Conservation (phyloP, 2,329 filamentous ascomycete genomes). For the Uncinocarpus reesii region DNA sequence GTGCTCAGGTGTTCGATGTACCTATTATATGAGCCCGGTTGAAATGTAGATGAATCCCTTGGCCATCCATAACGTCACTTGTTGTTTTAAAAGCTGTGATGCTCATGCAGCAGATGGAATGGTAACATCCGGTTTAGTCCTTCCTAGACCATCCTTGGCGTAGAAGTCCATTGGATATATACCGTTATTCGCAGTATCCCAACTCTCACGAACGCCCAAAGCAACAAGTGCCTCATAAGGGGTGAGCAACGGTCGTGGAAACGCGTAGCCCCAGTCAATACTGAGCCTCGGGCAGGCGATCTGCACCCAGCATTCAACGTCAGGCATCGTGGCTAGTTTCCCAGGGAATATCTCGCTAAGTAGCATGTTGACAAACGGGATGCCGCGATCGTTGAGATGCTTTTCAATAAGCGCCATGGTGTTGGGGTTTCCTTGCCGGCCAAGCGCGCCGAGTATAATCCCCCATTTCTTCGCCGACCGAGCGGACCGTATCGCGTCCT, state of each 20-base stretch:
- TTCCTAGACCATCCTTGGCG: slow-evolving; percentile 76
- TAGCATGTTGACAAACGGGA: slow-evolving; percentile 74
- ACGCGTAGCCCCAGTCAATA: slow-evolving; percentile 98
- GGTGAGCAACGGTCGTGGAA: slow-evolving; percentile 75
- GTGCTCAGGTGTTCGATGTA: not conserved
- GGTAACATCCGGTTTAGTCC: slow-evolving; percentile 47
- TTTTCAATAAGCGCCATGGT: slow-evolving; percentile 80
- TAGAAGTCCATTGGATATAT: slow-evolving; percentile 99
- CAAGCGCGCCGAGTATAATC: slow-evolving; percentile 82
- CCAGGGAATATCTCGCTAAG: slow-evolving; percentile 94
- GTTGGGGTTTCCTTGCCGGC: slow-evolving; percentile 89
- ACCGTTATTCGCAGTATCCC: slow-evolving; percentile 50
- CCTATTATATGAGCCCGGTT: slow-evolving; percentile 1
- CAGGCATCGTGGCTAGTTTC: slow-evolving; percentile 83
- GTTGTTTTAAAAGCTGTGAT: not conserved
- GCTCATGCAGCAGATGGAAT: slow-evolving; percentile 9
- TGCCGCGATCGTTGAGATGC: slow-evolving; percentile 57
- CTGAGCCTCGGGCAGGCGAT: slow-evolving; percentile 93
- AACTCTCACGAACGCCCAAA: slow-evolving; percentile 68
- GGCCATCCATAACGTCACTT: not conserved
- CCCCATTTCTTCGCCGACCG: slow-evolving; percentile 80
- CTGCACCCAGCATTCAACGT: slow-evolving; percentile 97
- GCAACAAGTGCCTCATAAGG: slow-evolving; percentile 92
- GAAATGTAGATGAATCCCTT: not conserved
- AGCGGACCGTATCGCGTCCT: slow-evolving; percentile 64